phyloP scores from a whole-genome alignment of 495 filamentous ascomycete genomes.

The Penicillium paxilli region DNA sequence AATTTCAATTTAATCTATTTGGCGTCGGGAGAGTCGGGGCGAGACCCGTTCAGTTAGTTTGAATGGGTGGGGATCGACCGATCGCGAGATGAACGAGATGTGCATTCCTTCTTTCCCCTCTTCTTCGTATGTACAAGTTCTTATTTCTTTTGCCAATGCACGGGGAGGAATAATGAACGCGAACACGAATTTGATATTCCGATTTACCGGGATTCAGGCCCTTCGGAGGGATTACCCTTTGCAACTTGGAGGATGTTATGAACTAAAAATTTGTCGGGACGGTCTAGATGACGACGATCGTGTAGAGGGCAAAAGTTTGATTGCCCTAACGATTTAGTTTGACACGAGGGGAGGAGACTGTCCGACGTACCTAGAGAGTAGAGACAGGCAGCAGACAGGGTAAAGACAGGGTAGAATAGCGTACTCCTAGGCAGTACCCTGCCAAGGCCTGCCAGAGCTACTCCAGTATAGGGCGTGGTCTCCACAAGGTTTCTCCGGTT shows the following conservation, averaged over 20 bases:
- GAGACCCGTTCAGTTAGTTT: neutral
- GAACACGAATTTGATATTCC: neutral
- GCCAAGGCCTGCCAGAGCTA: no score
- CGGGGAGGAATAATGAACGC: neutral
- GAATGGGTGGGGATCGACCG: neutral
- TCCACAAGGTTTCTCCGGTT: no score
- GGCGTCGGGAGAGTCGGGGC: neutral
- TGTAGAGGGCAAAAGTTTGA: neutral
- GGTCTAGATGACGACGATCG: neutral
- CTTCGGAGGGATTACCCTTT: no score
- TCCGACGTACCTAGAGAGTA: no score
- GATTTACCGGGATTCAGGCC: no score
- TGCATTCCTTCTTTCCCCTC: neutral
- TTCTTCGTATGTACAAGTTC: neutral
- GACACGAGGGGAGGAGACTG: neutral
- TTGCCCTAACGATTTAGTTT: neutral
- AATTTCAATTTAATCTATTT: constrained; percentile 1
- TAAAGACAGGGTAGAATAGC: no score
- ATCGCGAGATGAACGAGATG: neutral
- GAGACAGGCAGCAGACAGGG: no score
- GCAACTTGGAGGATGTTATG: no score
- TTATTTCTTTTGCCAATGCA: no score
- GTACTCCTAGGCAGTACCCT: no score
- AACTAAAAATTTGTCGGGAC: neutral
- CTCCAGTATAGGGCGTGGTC: no score